Percentiles rank a stretch among this genome's conserved stretches.
These are phyloP conservation scores for Cocos nucifera DNA, from an alignment of 176 grass and related monocot genomes.

Conservation along the genomic window DNA sequence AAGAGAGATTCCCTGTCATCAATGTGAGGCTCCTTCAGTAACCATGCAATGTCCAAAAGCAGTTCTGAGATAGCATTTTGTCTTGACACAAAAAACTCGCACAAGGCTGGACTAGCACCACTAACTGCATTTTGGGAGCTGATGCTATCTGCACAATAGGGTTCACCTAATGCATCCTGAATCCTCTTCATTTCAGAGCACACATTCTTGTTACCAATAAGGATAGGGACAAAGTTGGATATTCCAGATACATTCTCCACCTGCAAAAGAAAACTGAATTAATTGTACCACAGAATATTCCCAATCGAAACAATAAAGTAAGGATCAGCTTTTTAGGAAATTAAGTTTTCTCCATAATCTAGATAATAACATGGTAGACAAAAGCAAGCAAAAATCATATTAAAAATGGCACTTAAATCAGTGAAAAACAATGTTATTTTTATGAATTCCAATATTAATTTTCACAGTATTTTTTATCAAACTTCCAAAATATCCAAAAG, in stretches of 20 bases:
- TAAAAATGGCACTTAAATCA: no score
- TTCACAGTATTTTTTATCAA: no score
- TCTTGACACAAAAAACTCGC: slow-evolving; percentile 18
- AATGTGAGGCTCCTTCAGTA: slow-evolving; percentile 44
- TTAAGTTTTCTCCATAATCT: no score
- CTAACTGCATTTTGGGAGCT: slow-evolving; percentile 13
- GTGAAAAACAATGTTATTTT: no score
- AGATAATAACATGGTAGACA: no score
- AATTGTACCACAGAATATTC: neutral
- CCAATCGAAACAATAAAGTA: neutral
- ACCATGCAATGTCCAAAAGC: slow-evolving; percentile 85
- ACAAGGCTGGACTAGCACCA: slow-evolving; percentile 17
- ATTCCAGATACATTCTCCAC: slow-evolving; percentile 83
- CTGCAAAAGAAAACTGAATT: slow-evolving; percentile 32
- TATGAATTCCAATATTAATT: no score
- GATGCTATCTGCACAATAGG: slow-evolving; percentile 7
- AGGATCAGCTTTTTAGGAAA: neutral
- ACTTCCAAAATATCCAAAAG: no score
- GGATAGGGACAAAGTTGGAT: slow-evolving; percentile 90
- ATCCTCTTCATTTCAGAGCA: slow-evolving; percentile 76
- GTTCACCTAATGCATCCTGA: slow-evolving; percentile 34
- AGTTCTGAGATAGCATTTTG: slow-evolving; percentile 56
- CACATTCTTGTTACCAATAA: slow-evolving; percentile 68
- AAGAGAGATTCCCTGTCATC: slow-evolving; percentile 45
- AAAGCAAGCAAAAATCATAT: no score